These are phyloP conservation scores for Ceraceosorus guamensis DNA, from an alignment of 1,284 basidiomycete species.

Conservation along the genomic window DNA sequence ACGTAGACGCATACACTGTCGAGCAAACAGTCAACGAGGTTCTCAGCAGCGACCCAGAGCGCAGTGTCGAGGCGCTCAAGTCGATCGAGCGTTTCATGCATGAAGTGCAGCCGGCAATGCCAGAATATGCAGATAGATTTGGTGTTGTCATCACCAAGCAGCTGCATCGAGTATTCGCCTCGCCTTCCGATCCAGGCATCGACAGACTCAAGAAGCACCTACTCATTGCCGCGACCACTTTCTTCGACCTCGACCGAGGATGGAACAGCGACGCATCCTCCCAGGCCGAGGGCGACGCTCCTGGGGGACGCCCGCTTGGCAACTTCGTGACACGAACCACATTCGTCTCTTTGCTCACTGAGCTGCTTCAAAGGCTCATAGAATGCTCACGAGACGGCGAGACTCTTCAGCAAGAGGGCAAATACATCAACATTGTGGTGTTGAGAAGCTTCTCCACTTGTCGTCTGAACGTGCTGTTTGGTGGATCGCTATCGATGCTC, in stretches of 20 bases:
- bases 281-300: background rate
- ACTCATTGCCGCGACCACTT: slow-evolving; percentile 24
- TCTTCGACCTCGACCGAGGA: slow-evolving; percentile 29
- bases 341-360: slow-evolving; percentile 56
- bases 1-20: slow-evolving; percentile 7
- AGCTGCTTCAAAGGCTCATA: slow-evolving; percentile 82
- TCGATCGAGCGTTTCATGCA: slow-evolving; percentile 51
- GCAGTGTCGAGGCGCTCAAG: slow-evolving; percentile 89
- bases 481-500: slow-evolving; percentile 69
- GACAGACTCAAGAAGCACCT: slow-evolving; percentile 37
- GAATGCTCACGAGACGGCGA: slow-evolving; percentile 51
- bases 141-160: slow-evolving; percentile 45
- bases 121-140: slow-evolving; percentile 55
- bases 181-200: slow-evolving; percentile 7
- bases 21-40: slow-evolving; percentile 52
- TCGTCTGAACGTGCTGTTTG: slow-evolving; percentile 81
- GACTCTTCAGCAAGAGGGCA: slow-evolving; percentile 54
- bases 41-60: slow-evolving; percentile 70
- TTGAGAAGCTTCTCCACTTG: slow-evolving; percentile 85
- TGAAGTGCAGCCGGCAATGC: slow-evolving; percentile 20
- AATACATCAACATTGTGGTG: slow-evolving; percentile 97
- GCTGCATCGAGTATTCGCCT: slow-evolving; percentile 21
- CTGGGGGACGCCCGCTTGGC: slow-evolving; percentile 22
- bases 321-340: slow-evolving; percentile 30
- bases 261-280: slow-evolving; percentile 13